Percentiles rank a stretch among this genome's conserved stretches.
These are phyloP conservation scores for Rhizophagus sp. DNA, from an alignment of 192 early-diverging fungal genomes.

Conservation along the genomic window DNA sequence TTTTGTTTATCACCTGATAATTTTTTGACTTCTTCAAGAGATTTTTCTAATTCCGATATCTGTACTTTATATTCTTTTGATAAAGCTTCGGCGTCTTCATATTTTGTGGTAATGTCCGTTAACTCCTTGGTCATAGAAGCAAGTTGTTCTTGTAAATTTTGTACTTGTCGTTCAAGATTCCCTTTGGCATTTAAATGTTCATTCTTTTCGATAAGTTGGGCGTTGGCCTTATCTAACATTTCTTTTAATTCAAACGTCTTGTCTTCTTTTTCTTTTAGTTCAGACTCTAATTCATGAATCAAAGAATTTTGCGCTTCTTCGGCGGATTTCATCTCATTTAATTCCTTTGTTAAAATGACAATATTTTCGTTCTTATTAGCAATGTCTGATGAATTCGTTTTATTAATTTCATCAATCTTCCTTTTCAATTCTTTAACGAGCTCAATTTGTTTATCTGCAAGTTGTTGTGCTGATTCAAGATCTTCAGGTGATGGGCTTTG, in stretches of 20 bases:
- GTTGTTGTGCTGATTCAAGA: background rate
- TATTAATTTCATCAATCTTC: background rate
- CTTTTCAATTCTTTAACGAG: background rate
- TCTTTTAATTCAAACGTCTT: conserved; percentile 22
- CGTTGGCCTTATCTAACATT: conserved; percentile 31
- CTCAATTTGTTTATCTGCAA: background rate
- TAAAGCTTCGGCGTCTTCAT: conserved; percentile 37
- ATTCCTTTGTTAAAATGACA: conserved; percentile 1
- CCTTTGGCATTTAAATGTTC: background rate
- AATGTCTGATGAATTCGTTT: background rate
- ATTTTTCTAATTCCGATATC: conserved; percentile 35
- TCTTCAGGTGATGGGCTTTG: background rate
- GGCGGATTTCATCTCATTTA: background rate
- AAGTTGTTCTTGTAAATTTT: conserved; percentile 38
- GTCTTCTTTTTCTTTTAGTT: background rate
- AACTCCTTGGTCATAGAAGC: conserved; percentile 38
- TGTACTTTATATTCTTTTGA: conserved; percentile 36
- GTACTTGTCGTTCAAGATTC: background rate
- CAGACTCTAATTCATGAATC: conserved; percentile 15
- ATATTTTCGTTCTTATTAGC: background rate
- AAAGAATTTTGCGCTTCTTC: background rate
- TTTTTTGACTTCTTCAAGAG: background rate
- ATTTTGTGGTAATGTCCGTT: conserved; percentile 32
- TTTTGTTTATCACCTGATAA: background rate
- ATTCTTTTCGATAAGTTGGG: background rate